A percentile compares a stretch with the other conserved stretches of the same genome.
These are phyloP conservation scores for Scolecobasidium constrictum DNA, from an alignment of 2,329 filamentous ascomycete genomes.

Conservation along the genomic window DNA sequence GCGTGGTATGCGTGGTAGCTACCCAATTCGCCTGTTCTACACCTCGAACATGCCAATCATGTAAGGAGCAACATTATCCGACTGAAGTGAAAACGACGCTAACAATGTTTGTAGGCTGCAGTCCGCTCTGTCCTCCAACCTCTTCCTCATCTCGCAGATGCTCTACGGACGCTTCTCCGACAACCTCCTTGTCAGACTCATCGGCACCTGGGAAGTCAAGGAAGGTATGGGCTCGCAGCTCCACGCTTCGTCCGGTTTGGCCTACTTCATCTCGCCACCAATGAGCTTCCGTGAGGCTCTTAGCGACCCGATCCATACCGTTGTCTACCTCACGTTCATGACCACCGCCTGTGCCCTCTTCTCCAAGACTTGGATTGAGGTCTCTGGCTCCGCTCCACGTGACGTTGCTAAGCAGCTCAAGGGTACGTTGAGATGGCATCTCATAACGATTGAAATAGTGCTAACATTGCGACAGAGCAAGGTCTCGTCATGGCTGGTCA, in stretches of 20 bases:
- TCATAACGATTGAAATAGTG: no score
- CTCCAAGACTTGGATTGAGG: slow-evolving; percentile 99
- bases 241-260: slow-evolving; percentile 81
- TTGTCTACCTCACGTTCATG: slow-evolving; percentile 95
- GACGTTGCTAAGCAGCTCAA: slow-evolving; percentile 99
- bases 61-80: no score
- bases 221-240: slow-evolving; percentile 86
- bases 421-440: no score
- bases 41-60: slow-evolving; percentile 99
- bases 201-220: slow-evolving; percentile 97
- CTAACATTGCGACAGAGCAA: no score
- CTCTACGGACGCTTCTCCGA: slow-evolving; percentile 98
- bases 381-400: slow-evolving; percentile 91
- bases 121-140: slow-evolving; percentile 94
- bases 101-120: no score
- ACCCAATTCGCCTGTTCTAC: slow-evolving; percentile 98
- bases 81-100: no score
- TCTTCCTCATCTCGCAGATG: slow-evolving; percentile 99
- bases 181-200: slow-evolving; percentile 93
- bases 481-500: slow-evolving; percentile 99
- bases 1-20: slow-evolving; percentile 95
- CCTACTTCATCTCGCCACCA: slow-evolving; percentile 99
- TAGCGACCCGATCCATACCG: slow-evolving; percentile 92
- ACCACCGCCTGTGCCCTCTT: slow-evolving; percentile 94
- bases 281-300: slow-evolving; percentile 96